A percentile compares a stretch with the other conserved stretches of the same genome.
These are phyloP conservation scores for Cornus kousa DNA, from an alignment of 148 eudicot genomes.

Conservation along the genomic window DNA sequence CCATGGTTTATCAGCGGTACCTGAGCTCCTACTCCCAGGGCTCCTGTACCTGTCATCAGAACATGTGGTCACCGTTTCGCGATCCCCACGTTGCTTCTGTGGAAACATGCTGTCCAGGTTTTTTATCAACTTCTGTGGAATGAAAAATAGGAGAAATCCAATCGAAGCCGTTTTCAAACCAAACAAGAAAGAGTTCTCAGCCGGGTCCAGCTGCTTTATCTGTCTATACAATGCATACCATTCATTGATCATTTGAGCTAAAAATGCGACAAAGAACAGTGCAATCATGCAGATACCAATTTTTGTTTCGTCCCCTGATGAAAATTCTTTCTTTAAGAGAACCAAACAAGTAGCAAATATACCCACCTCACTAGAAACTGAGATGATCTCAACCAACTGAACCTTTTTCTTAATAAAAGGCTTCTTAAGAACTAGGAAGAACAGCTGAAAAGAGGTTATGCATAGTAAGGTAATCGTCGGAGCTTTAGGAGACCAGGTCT, in stretches of 20 bases:
- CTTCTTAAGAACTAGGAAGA: constrained; percentile 83
- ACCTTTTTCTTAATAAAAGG: constrained; percentile 92
- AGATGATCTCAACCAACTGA: constrained; percentile 80
- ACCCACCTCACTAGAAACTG: constrained; percentile 61
- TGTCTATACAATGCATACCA: constrained; percentile 77
- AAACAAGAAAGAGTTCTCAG: constrained; percentile 34
- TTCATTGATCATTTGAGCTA: constrained; percentile 56
- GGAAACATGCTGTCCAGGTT: constrained; percentile 35
- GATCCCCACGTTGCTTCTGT: constrained; percentile 11
- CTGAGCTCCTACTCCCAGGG: constrained; percentile 51
- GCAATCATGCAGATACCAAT: constrained; percentile 59
- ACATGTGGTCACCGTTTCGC: constrained; percentile 20
- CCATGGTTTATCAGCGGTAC: constrained; percentile 65
- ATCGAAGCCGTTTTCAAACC: constrained; percentile 53
- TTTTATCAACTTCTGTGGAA: constrained; percentile 47
- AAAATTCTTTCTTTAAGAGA: constrained; percentile 39
- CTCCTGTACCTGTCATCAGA: constrained; percentile 32
- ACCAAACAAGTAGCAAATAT: constrained; percentile 50
- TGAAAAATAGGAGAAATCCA: constrained; percentile 51
- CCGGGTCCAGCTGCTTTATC: constrained; percentile 53
- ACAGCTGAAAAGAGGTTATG: constrained; percentile 83
- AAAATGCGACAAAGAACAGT: constrained; percentile 52
- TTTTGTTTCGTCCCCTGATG: constrained; percentile 32
- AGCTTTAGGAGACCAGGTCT: constrained; percentile 35
- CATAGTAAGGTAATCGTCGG: constrained; percentile 51